Evolutionary conservation across 2,329 filamentous ascomycete species (phyloP), one percentile per base, ranked within the genome.

Genomic region (Onygenales sp.): DNA sequence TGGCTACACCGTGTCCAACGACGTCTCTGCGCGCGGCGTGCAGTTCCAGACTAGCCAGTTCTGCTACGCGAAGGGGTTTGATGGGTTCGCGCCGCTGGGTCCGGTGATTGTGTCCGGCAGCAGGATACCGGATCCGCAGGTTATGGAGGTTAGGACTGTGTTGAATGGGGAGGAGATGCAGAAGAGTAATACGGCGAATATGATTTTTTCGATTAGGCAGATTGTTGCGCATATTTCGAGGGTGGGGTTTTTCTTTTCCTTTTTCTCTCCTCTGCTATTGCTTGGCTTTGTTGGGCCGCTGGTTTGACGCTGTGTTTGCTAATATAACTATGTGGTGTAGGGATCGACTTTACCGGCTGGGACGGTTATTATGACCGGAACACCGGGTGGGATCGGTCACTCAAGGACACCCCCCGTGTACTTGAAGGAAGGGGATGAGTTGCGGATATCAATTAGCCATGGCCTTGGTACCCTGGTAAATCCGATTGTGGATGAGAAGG

Each of bases 1-100:
- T 2, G 82, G 83, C 32, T 86, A 86, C 63, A 82, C 80, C 0
- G 75, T 76, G 21, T 75, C 76, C 60, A 86, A 85, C 67, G 82
- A 86, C 61, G 76, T 86, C 6, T 83, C 80, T 2, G 79, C 77
- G 56, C 76, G 81, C 3, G 76, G 78, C 50, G 73, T 72, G 51
- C 81, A 84, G 68, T 72, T 77, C 59, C 70, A 72, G 21, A 74
- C 78, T 63, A 72, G 69, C 49, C 79, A 82, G 62, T 80, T 78
- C 73, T 79, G 74, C 54, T 83, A 77, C 63, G 81, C 78, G 27
- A 82, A 83, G 66, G 78, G 79, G 1, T 80, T 82, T 52, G 80
- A 82, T 58, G 36, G 36, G 13, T 67, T 74, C 2, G 76, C 76
- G 0, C 80, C 79, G 0, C 53, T 82, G 0, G 79, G 79, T 0